Conservation (phyloP, 305 asterid species). For the Fraxinus dipetala region DNA sequence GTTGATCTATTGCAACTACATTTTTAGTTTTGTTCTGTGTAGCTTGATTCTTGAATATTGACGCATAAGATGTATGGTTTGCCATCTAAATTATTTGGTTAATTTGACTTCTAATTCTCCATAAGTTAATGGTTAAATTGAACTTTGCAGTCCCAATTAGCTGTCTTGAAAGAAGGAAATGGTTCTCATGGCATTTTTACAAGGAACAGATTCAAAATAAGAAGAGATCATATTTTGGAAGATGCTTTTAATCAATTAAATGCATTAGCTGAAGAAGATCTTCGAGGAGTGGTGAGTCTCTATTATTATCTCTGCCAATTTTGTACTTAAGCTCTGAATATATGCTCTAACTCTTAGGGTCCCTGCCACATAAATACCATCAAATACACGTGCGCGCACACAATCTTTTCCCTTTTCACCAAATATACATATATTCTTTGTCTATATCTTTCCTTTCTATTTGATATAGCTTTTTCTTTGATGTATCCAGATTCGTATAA, state of each 20-base stretch:
- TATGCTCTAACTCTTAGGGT: neutral
- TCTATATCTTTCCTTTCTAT: neutral
- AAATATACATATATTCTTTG: constrained; percentile 10
- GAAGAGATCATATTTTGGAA: constrained; percentile 84
- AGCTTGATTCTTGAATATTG: constrained; percentile 12
- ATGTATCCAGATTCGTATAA: constrained; percentile 71
- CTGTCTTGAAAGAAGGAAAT: constrained; percentile 55
- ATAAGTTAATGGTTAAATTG: constrained; percentile 25
- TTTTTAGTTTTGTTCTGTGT: constrained; percentile 7
- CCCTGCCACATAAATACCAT: neutral
- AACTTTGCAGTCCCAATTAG: constrained; percentile 72
- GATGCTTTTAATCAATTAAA: constrained; percentile 86
- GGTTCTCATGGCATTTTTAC: constrained; percentile 52
- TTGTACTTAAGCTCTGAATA: constrained; percentile 4
- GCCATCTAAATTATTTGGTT: constrained; percentile 1
- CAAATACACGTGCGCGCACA: neutral
- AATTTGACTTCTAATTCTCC: constrained; percentile 1
- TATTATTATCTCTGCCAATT: neutral
- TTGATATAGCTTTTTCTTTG: constrained; percentile 21
- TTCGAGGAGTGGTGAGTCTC: constrained; percentile 70
- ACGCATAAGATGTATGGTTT: constrained; percentile 3
- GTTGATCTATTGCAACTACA: constrained; percentile 21
- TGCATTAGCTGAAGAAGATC: constrained; percentile 77
- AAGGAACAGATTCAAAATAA: constrained; percentile 72
- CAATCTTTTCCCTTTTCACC: neutral